A percentile compares a stretch with the other conserved stretches of the same genome.
Conservation (phyloP, 768 basidiomycete species). For the Termitomyces sp. region DNA sequence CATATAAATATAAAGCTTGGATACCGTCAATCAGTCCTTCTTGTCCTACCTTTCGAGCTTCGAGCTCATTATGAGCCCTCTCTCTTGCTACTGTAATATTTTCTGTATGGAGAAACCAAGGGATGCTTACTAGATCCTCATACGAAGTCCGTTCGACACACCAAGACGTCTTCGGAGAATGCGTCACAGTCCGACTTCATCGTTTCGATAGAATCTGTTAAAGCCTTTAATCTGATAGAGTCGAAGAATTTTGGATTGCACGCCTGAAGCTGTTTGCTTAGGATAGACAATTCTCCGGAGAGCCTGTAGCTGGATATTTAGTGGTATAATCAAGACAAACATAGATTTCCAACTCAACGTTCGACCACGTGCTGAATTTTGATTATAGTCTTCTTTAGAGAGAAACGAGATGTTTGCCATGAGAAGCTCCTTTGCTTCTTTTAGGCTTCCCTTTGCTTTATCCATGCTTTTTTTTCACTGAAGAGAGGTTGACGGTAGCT, state of each 20-base stretch:
- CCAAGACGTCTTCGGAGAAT: background rate
- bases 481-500: background rate
- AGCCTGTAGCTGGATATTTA: background rate
- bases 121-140: background rate
- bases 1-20: background rate
- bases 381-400: background rate
- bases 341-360: background rate
- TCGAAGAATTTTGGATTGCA: background rate
- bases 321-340: background rate
- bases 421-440: background rate
- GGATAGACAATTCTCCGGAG: background rate
- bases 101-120: background rate
- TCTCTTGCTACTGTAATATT: background rate
- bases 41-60: background rate
- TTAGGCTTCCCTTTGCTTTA: background rate
- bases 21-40: background rate
- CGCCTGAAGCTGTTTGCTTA: background rate
- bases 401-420: background rate
- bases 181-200: background rate
- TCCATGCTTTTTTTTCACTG: background rate
- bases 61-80: background rate
- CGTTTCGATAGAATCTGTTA: background rate
- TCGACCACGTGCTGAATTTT: background rate
- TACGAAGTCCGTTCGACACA: background rate
- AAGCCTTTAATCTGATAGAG: background rate